Conservation (phyloP, 192 early-diverging fungal genomes). For the Neocallimastix lanati region DNA sequence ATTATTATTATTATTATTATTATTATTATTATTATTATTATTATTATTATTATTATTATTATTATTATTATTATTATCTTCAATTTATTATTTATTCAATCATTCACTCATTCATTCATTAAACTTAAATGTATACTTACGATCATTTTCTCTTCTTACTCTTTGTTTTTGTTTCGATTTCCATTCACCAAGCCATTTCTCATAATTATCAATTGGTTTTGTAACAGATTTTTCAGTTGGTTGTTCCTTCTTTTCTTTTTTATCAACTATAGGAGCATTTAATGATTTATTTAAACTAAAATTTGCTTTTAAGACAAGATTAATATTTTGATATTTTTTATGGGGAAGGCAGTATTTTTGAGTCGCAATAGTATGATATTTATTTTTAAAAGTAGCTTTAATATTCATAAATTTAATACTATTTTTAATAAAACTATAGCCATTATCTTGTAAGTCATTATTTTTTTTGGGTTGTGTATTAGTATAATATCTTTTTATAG, state of each 20-base stretch:
- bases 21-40: no score
- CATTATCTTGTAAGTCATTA: no score
- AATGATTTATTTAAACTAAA: no score
- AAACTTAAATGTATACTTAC: neutral
- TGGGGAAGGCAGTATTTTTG: neutral
- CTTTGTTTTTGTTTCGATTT: neutral
- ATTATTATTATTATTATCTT: no score
- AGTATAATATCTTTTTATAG: neutral
- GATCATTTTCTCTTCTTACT: neutral
- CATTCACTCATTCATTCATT: no score
- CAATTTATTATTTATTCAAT: no score
- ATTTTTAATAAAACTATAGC: neutral
- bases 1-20: no score
- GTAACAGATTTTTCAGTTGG: neutral
- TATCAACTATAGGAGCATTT: neutral
- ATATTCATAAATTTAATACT: neutral
- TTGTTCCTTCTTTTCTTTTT: neutral
- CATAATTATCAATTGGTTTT: neutral
- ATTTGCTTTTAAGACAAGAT: neutral
- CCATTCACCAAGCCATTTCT: neutral
- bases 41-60: no score
- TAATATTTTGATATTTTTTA: neutral
- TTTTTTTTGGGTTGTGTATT: no score
- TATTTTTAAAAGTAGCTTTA: neutral
- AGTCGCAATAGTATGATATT: neutral